Evolutionary conservation across 805 yeast genomes (phyloP), one percentile per base, ranked within the genome.

Genomic region (Huiozyma sinensis): DNA sequence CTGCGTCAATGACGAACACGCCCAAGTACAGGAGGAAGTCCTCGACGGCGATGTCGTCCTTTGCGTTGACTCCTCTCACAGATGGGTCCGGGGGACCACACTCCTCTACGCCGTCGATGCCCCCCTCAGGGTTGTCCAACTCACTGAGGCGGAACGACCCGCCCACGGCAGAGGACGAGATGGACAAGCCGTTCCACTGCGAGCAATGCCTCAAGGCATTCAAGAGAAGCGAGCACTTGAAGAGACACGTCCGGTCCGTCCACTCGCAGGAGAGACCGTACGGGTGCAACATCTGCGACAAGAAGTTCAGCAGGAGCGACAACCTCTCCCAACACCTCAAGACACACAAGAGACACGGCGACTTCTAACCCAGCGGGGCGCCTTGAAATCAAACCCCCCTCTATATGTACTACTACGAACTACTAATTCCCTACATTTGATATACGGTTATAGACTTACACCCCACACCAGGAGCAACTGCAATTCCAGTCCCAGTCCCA

Each of bases 281-380:
- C 60, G 73, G 70, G 40, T 81, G 87, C 54, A 54, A 65, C 12
- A 61, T 66, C 39, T 81, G 88, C 54, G 68, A 67, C 37, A 80
- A 79, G 57, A 75, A 73, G 51, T 81, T 81, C 52, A 75, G 83
- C 47, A 62, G 88, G 44, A 72, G 80, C 10, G 88, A 81, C 55
- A 82, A 81, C 52, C 67, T 80, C 53, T 73, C 75, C 39, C 84
- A 79, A 56, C 87, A 81, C 57, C 64, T 77, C 49, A 74, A 74
- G 53, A 74, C 75, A 5, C 83, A 77, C 42, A 56, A 55, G 50
- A 59, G 55, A 47, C 61, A 58, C 44, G 63, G 61, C 8, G 64
- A 58, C 44, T 47, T 57, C 24, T 53, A 38, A 45, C 24, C 24
- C 24, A 17, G 4, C 4, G 24, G 24, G 24, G 24, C 24, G 24